Base-by-base conservation (phyloP, 2,329 filamentous ascomycete genomes). In the Onygenales sp. region DNA sequence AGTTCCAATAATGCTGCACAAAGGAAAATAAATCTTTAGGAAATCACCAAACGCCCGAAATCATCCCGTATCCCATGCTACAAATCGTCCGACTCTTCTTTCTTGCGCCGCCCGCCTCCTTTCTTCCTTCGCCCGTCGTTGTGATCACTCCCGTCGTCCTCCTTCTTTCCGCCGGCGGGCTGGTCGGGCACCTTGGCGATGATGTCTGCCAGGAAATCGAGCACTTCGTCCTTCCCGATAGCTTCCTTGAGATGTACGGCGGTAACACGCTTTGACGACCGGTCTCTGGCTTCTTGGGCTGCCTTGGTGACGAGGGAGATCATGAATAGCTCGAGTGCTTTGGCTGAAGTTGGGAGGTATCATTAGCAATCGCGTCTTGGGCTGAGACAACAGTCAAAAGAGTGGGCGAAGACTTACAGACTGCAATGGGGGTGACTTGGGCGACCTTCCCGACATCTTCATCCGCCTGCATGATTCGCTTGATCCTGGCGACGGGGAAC, bases 381-480 rank as follows among this genome's bases (percentile, higher is more conserved):
- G 40, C 57, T 54, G 11, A 59, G 57, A 49, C 9, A 27, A 39
- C 39, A 42, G 44, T 31, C 31, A 49, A 42, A 34, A 48, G 27
- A 52, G 44, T 17, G 10, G 42, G 33, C 44, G 33, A 13, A 59
- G 10, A 69, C 80, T 65, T 78, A 83, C 82, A 83, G 44, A 97
- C 92, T 31, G 92, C 93, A 53, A 95, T 94, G 13, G 92, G 92
- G 0, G 93, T 96, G 57, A 97, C 93, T 71, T 98, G 93, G 3
- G 93, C 91, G 8, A 98, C 93, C 73, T 98, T 98, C 57, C 93
- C 93, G 0, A 98, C 91, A 68, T 98, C 93, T 66, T 98, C 93
- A 65, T 98, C 93, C 9, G 92, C 92, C 73, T 98, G 93, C 93
- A 98, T 97, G 64, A 98, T 97, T 50, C 93, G 84, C 78, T 98